Evolutionary conservation across 2,329 filamentous ascomycete species (phyloP).

Genomic region (Colletotrichum higginsianum): DNA sequence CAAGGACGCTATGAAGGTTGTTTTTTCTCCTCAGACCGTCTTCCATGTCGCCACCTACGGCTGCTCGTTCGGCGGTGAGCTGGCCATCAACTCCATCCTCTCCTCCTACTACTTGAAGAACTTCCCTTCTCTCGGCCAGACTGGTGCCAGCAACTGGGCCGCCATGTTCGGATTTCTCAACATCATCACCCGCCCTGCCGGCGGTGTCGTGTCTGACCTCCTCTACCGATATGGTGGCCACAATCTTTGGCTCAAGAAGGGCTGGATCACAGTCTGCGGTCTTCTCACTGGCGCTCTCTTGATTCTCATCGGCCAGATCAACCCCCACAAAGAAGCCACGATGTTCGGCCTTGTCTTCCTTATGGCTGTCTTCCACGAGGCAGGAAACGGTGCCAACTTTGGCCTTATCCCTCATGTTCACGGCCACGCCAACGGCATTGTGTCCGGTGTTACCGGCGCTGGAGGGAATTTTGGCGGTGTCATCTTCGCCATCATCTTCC

Average conservation of each 20-base stretch:
- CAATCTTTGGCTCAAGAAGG: slow-evolving; percentile 62
- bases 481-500: slow-evolving; percentile 86
- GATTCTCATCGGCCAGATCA: slow-evolving; percentile 74
- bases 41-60: slow-evolving; percentile 71
- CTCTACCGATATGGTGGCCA: slow-evolving; percentile 59
- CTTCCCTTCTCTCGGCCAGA: slow-evolving; percentile 71
- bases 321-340: slow-evolving; percentile 73
- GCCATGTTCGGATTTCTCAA: slow-evolving; percentile 84
- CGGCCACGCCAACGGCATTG: slow-evolving; percentile 82
- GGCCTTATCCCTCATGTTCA: slow-evolving; percentile 89
- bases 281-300: slow-evolving; percentile 71
- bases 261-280: slow-evolving; percentile 76
- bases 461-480: slow-evolving; percentile 89
- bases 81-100: slow-evolving; percentile 74
- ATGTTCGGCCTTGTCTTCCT: slow-evolving; percentile 85
- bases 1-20: slow-evolving; percentile 60
- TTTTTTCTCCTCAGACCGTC: slow-evolving; percentile 68
- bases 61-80: slow-evolving; percentile 75
- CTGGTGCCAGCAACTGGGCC: slow-evolving; percentile 73
- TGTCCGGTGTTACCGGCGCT: slow-evolving; percentile 85
- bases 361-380: slow-evolving; percentile 87
- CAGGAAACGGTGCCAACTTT: slow-evolving; percentile 89
- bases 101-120: slow-evolving; percentile 72
- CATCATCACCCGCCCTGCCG: slow-evolving; percentile 75
- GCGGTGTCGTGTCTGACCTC: slow-evolving; percentile 70